Conservation (phyloP, 192 early-diverging fungal species). For the Mortierella hygrophila region DNA sequence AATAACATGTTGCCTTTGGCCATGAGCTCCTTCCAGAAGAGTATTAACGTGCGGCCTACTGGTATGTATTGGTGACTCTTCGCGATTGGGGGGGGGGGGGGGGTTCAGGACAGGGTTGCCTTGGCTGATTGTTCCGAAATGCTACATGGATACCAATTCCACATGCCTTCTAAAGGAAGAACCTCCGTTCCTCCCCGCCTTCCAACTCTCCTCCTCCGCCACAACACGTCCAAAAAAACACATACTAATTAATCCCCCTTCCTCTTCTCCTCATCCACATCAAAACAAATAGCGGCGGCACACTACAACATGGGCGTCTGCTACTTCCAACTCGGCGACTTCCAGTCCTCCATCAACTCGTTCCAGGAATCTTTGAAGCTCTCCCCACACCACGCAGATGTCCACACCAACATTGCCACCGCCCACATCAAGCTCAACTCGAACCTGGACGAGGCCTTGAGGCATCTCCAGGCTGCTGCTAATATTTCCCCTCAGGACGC, state of each 20-base stretch:
- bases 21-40: conserved; percentile 54
- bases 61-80: conserved; percentile 7
- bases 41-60: conserved; percentile 51
- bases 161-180: neutral
- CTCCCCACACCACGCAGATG: conserved; percentile 45
- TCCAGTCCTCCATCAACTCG: conserved; percentile 48
- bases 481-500: conserved; percentile 48
- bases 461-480: conserved; percentile 45
- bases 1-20: conserved; percentile 51
- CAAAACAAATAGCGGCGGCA: conserved; percentile 30
- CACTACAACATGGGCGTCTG: conserved; percentile 55
- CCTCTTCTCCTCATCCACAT: neutral
- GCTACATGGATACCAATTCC: neutral
- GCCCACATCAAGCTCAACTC: conserved; percentile 46
- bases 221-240: neutral
- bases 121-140: too few species aligned
- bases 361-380: conserved; percentile 53
- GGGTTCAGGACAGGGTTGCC: too few species aligned
- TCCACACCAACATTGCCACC: conserved; percentile 47
- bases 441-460: conserved; percentile 32
- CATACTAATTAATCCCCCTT: neutral
- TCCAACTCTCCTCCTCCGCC: too few species aligned
- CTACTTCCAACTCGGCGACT: conserved; percentile 51
- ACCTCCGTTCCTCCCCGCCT: too few species aligned
- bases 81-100: too few species aligned